Base-by-base conservation (phyloP, 495 filamentous ascomycete species). In the Annulohypoxylon bovei region DNA sequence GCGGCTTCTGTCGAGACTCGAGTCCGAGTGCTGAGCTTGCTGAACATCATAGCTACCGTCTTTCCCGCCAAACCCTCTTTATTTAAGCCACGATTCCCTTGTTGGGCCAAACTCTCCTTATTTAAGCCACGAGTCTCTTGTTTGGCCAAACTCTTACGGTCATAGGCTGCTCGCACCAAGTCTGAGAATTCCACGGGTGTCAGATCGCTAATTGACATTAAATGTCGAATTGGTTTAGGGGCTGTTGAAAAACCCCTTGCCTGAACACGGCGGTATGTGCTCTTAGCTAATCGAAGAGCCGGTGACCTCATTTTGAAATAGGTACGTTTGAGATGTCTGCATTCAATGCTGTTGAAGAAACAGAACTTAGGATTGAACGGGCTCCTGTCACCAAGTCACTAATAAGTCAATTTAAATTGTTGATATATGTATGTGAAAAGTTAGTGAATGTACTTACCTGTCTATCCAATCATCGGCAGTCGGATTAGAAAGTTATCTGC, bases 11-110 rank as follows among this genome's bases (percentile, higher is more conserved):
- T 97, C 12, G 93, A 97, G 27, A 99, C 90, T 52, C 95, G 88
- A 14, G 95, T 99, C 49, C 95, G 86, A 12, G 95, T 99, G 69
- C 91, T 94, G 27, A 94, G 89, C 82, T 99, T 99, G 83, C 85
- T 94, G 85, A 99, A 98, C 84, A 94, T 91, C 89, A 99, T 92
- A 64, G 95, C 94, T 11, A 98, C 87, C 3, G 94, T 96, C 79
- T 93, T 88, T 22, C 93, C 92, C 20, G 86, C 82, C 42, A 85
- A 65, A n/a, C n/a, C n/a, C 11, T 53, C 70, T n/a, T 67, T 71
- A 8, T 87, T 76, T 12, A 92, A 79, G 40, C 81, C 80, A 49
- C 83, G 79, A 88, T 80, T 33, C 84, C 79, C n/a, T n/a, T n/a
- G n/a, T n/a, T n/a, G n/a, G n/a, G 86, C 82, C 42, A 85, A 65